Conservation (phyloP, 345 rosid genomes). For the Linum tenue region DNA sequence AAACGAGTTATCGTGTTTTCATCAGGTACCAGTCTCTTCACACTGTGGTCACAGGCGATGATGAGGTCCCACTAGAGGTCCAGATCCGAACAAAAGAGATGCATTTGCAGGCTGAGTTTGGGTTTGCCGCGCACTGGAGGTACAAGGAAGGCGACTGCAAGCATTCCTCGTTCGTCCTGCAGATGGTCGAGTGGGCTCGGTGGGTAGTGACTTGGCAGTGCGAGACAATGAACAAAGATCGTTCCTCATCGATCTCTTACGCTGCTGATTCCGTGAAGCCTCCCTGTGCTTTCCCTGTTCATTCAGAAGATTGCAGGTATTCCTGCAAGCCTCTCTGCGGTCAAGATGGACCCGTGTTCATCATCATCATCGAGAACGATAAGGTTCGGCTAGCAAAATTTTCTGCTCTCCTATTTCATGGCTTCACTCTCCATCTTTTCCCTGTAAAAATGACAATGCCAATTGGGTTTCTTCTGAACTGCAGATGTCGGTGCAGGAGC, state of each 20-base stretch:
- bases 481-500: conserved; percentile 97
- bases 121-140: conserved; percentile 99
- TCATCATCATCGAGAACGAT: conserved; percentile 75
- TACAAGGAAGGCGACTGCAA: conserved; percentile 84
- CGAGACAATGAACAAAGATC: conserved; percentile 70
- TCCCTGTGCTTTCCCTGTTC: conserved; percentile 73
- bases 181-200: conserved; percentile 98
- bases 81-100: conserved; percentile 86
- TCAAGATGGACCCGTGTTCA: conserved; percentile 67
- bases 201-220: conserved; percentile 96
- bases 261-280: conserved; percentile 44
- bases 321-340: conserved; percentile 52
- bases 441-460: neutral
- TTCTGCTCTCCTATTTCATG: neutral
- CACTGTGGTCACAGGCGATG: conserved; percentile 73
- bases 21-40: conserved; percentile 82
- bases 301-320: conserved; percentile 63
- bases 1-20: conserved; percentile 16
- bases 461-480: conserved; percentile 9
- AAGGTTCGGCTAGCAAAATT: conserved; percentile 39
- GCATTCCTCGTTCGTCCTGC: conserved; percentile 73
- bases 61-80: conserved; percentile 73
- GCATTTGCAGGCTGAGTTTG: conserved; percentile 95
- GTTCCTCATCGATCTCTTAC: conserved; percentile 25
- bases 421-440: neutral